These are phyloP conservation scores for Cunninghamia lanceolata DNA, from an alignment of 75 land plant genomes.

Conservation along the genomic window DNA sequence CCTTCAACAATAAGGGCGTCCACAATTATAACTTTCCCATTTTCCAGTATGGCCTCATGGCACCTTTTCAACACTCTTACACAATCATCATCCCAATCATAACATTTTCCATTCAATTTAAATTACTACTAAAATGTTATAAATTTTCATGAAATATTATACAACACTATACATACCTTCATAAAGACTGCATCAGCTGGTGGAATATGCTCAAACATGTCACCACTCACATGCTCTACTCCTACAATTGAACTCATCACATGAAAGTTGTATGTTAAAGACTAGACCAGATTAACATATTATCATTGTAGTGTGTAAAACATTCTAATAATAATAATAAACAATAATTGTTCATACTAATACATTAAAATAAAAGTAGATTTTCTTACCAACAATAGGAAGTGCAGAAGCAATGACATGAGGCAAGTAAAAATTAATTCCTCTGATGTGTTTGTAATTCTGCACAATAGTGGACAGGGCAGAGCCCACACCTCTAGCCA, in stretches of 20 bases:
- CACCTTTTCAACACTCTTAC: not conserved
- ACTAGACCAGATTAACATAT: no score
- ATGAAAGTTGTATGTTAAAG: not conserved
- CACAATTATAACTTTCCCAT: not conserved
- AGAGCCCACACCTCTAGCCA: conserved; percentile 34
- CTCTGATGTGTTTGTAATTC: conserved; percentile 34
- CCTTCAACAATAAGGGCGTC: no score
- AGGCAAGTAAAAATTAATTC: conserved; percentile 43
- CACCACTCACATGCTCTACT: conserved; percentile 23
- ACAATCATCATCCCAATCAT: not conserved
- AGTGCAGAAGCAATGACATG: conserved; percentile 33
- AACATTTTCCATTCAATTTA: no score
- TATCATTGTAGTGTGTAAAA: no score
- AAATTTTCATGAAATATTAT: no score
- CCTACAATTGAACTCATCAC: not conserved
- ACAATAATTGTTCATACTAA: not conserved
- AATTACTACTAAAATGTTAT: no score
- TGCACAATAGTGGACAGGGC: conserved; percentile 17
- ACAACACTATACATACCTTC: not conserved
- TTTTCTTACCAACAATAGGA: conserved; percentile 10
- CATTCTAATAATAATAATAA: not conserved
- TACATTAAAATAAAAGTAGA: no score
- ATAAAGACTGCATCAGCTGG: not conserved
- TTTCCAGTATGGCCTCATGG: not conserved
- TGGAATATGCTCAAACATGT: conserved; percentile 33